phyloP scores from a whole-genome alignment of 768 basidiomycete species.

The Tricholoma flavovirens region DNA sequence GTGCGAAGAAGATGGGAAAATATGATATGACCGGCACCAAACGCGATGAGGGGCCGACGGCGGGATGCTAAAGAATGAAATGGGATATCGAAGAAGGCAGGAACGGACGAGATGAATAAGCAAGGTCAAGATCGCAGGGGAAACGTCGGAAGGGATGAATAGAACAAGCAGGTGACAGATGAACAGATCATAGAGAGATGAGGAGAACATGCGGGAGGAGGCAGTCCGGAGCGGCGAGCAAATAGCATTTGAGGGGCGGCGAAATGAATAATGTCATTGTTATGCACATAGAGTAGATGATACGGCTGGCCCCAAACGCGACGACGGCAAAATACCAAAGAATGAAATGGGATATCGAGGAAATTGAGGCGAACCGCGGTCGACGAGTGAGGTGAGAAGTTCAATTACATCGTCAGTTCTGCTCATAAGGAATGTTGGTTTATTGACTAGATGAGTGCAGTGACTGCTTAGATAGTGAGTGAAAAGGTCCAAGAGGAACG shows the following conservation, averaged over 20 bases:
- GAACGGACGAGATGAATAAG: neutral
- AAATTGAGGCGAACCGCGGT: too few species aligned
- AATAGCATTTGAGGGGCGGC: neutral
- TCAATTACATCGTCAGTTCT: too few species aligned
- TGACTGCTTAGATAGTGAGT: too few species aligned
- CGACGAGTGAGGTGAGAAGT: too few species aligned
- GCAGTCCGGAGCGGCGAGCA: neutral
- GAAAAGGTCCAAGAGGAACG: too few species aligned
- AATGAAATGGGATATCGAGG: too few species aligned
- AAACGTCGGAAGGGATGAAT: neutral
- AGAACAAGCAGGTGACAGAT: neutral
- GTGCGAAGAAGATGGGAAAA: neutral
- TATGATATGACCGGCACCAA: neutral
- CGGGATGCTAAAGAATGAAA: neutral
- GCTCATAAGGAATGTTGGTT: too few species aligned
- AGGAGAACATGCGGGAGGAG: neutral
- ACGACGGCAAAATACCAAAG: too few species aligned
- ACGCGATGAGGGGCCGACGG: neutral
- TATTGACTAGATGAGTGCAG: too few species aligned
- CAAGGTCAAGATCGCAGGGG: neutral
- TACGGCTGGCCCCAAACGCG: too few species aligned
- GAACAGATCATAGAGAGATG: neutral
- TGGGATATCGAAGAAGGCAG: neutral
- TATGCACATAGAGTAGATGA: neutral
- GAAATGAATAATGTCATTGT: neutral